A percentile compares a stretch with the other conserved stretches of the same genome.
phyloP scores from a whole-genome alignment of 257 asterid genomes.

The Salvia miltiorrhiza region DNA sequence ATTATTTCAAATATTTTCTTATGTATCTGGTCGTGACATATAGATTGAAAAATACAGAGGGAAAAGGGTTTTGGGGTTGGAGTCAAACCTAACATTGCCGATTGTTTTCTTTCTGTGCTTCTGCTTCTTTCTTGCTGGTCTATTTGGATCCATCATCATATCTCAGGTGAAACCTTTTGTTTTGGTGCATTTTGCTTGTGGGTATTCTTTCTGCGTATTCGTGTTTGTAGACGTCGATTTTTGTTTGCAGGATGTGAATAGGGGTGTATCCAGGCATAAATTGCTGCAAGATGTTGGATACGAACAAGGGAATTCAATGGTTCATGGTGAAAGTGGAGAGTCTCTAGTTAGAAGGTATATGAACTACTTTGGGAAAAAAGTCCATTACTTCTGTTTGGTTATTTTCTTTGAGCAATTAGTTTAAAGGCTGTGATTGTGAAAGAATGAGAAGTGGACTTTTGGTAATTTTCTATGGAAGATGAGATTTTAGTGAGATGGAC shows the following conservation, averaged over 20 bases:
- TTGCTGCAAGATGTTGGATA: conserved; percentile 10
- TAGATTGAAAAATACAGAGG: conserved; percentile 40
- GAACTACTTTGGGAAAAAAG: background rate
- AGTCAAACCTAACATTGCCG: conserved; percentile 28
- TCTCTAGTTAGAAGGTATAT: background rate
- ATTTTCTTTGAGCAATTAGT: background rate
- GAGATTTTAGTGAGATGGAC: background rate
- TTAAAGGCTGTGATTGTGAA: background rate
- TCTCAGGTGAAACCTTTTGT: conserved; percentile 43
- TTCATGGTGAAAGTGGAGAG: conserved; percentile 43
- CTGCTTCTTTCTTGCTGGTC: conserved; percentile 51
- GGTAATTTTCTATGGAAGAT: background rate
- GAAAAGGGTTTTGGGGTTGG: conserved; percentile 28
- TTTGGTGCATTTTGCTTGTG: too few relatives aligned
- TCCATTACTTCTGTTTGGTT: background rate
- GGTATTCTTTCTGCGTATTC: too few relatives aligned
- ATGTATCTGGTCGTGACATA: too few relatives aligned
- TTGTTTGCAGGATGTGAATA: conserved; percentile 33
- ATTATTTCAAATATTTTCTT: too few relatives aligned
- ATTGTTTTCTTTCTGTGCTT: conserved; percentile 41
- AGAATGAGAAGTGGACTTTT: background rate
- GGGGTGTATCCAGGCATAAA: conserved; percentile 28
- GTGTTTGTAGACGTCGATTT: background rate
- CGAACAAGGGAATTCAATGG: conserved; percentile 24
- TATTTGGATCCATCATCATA: conserved; percentile 44